Conservation (phyloP, 352 stramenopile species). For the Globisporangium carolinianum region DNA sequence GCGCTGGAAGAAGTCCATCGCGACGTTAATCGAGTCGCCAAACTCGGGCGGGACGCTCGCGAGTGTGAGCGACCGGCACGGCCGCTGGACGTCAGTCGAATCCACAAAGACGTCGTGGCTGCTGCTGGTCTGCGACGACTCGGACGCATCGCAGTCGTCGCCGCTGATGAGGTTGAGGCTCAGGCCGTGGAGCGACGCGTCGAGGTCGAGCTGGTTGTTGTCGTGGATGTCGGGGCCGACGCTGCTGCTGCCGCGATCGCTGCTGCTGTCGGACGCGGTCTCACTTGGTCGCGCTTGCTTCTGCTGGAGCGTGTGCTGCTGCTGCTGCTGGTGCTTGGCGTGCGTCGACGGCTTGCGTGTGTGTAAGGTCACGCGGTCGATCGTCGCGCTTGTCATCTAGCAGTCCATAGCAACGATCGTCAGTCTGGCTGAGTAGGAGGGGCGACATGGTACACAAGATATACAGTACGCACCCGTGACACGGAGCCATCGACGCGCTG, state of each 20-base stretch:
- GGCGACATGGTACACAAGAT: not conserved
- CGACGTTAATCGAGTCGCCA: slow-evolving; percentile 43
- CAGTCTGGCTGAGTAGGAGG: too few relatives aligned
- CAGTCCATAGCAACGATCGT: slow-evolving; percentile 8
- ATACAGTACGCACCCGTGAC: slow-evolving; percentile 6
- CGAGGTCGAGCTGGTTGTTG: slow-evolving; percentile 14
- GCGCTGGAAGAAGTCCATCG: slow-evolving; percentile 60
- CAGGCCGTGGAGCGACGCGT: slow-evolving; percentile 23
- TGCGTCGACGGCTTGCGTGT: not conserved
- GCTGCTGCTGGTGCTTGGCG: not conserved
- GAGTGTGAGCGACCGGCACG: slow-evolving; percentile 19
- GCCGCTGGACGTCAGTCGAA: not conserved
- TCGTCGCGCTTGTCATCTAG: not conserved
- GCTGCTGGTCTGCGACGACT: slow-evolving; percentile 11
- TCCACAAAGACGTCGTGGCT: not conserved
- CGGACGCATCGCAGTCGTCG: slow-evolving; percentile 11
- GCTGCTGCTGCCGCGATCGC: slow-evolving; percentile 12
- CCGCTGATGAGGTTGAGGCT: slow-evolving; percentile 11
- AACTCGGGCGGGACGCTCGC: slow-evolving; percentile 31
- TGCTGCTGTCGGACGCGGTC: slow-evolving; percentile 12
- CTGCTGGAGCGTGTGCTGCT: not conserved
- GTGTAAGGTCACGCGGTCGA: not conserved
- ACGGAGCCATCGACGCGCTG: slow-evolving; percentile 36
- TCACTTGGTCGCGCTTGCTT: slow-evolving; percentile 1
- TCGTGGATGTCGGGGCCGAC: not conserved